Evolutionary conservation across 805 yeast species (phyloP).

Genomic region (Candida fluviatilis): DNA sequence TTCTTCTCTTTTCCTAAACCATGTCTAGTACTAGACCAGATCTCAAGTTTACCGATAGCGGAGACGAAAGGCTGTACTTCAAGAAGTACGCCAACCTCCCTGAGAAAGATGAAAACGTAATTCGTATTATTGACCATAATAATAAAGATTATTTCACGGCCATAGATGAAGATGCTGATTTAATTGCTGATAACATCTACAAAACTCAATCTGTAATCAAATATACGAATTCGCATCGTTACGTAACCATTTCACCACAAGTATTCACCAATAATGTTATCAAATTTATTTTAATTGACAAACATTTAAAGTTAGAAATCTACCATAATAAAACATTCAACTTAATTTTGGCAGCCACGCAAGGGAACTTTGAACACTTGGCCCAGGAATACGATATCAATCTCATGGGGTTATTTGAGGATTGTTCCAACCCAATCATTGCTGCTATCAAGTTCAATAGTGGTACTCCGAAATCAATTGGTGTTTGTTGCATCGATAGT

Average conservation of each 20-base stretch:
- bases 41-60: slow-evolving; percentile 36
- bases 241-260: slow-evolving; percentile 75
- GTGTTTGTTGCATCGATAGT: slow-evolving; percentile 77
- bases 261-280: slow-evolving; percentile 62
- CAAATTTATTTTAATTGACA: slow-evolving; percentile 61
- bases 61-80: slow-evolving; percentile 41
- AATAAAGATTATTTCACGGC: slow-evolving; percentile 77
- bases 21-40: slow-evolving; percentile 14
- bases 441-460: slow-evolving; percentile 36
- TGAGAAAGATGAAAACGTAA: slow-evolving; percentile 39
- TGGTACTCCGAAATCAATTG: slow-evolving; percentile 50
- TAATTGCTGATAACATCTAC: slow-evolving; percentile 80
- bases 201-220: slow-evolving; percentile 82
- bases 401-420: slow-evolving; percentile 59
- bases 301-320: slow-evolving; percentile 75
- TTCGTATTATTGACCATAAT: slow-evolving; percentile 69
- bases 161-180: slow-evolving; percentile 69
- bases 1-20: not conserved
- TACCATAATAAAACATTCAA: slow-evolving; percentile 63
- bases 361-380: slow-evolving; percentile 74
- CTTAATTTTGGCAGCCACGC: slow-evolving; percentile 63
- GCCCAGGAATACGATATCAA: slow-evolving; percentile 34
- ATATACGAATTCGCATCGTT: slow-evolving; percentile 45
- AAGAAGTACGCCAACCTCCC: slow-evolving; percentile 46
- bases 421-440: slow-evolving; percentile 37